These are phyloP conservation scores for Acanthamoeba polyphaga DNA, from an alignment of 208 protist genomes.

Conservation along the genomic window DNA sequence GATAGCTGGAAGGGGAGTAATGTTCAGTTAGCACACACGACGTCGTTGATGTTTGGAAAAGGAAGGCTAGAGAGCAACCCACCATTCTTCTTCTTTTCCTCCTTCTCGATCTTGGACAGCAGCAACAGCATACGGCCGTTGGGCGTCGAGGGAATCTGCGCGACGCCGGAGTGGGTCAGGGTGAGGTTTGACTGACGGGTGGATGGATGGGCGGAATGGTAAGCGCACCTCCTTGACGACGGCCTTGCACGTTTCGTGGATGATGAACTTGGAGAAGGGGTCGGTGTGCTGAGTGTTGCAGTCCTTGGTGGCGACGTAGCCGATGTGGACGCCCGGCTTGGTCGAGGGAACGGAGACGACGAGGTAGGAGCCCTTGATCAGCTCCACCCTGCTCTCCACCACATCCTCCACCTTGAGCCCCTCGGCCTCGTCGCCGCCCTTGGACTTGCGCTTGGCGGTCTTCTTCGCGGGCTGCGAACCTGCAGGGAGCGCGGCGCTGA, in stretches of 20 bases:
- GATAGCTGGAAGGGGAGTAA: too few relatives aligned
- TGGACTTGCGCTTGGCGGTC: constrained; percentile 53
- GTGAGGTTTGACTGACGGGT: background rate
- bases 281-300: constrained; percentile 64
- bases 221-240: constrained; percentile 52
- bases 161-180: background rate
- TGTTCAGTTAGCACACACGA: background rate
- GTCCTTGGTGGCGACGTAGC: constrained; percentile 71
- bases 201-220: background rate
- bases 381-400: constrained; percentile 66
- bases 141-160: background rate
- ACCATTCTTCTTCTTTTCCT: background rate
- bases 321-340: constrained; percentile 21
- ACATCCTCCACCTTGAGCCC: constrained; percentile 4
- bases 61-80: background rate
- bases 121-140: background rate
- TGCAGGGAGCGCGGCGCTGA: constrained; percentile 39
- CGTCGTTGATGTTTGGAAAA: background rate
- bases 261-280: constrained; percentile 60
- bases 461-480: background rate
- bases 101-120: constrained; percentile 16
- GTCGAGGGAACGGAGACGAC: constrained; percentile 34
- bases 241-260: constrained; percentile 58
- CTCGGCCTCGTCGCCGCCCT: constrained; percentile 6
- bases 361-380: constrained; percentile 71